Evolutionary conservation across 2,329 filamentous ascomycete genomes (phyloP).

Genomic region (Thielaviopsis cerberus): DNA sequence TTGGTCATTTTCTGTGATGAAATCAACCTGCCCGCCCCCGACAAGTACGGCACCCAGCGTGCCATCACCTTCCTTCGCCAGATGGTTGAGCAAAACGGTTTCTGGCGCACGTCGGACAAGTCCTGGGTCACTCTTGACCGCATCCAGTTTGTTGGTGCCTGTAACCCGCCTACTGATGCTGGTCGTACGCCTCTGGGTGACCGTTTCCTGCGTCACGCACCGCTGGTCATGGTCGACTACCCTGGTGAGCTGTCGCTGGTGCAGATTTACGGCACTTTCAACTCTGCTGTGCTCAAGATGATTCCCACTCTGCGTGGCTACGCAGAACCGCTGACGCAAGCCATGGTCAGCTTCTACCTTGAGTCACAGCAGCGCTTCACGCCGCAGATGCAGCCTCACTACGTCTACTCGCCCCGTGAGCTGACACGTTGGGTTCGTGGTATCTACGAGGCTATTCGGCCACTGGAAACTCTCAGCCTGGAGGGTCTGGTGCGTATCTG

Average conservation of each 20-base stretch:
- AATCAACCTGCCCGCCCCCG: slow-evolving; percentile 93
- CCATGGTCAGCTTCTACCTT: slow-evolving; percentile 93
- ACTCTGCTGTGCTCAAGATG: slow-evolving; percentile 87
- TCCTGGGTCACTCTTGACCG: slow-evolving; percentile 94
- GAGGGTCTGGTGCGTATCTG: slow-evolving; percentile 92
- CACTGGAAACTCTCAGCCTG: slow-evolving; percentile 68
- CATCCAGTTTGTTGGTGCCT: slow-evolving; percentile 97
- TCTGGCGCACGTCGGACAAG: slow-evolving; percentile 95
- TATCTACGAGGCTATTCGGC: slow-evolving; percentile 89
- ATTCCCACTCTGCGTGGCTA: slow-evolving; percentile 89
- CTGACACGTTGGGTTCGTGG: slow-evolving; percentile 94
- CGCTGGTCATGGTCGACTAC: slow-evolving; percentile 99
- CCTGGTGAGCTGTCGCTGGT: slow-evolving; percentile 84
- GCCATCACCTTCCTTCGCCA: slow-evolving; percentile 95
- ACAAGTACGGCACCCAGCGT: slow-evolving; percentile 92
- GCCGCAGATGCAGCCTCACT: slow-evolving; percentile 90
- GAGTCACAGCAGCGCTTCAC: slow-evolving; percentile 92
- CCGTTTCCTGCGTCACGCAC: slow-evolving; percentile 85
- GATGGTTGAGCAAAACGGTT: slow-evolving; percentile 94
- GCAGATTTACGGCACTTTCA: slow-evolving; percentile 98
- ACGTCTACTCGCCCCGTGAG: slow-evolving; percentile 97
- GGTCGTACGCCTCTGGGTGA: slow-evolving; percentile 87
- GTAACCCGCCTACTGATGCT: slow-evolving; percentile 93
- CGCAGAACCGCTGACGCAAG: slow-evolving; percentile 78
- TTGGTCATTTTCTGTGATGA: slow-evolving; percentile 98